A percentile compares a stretch with the other conserved stretches of the same genome.
Evolutionary conservation across 2,329 filamentous ascomycete genomes (phyloP).

Genomic region (Mollisiaceae sp.): DNA sequence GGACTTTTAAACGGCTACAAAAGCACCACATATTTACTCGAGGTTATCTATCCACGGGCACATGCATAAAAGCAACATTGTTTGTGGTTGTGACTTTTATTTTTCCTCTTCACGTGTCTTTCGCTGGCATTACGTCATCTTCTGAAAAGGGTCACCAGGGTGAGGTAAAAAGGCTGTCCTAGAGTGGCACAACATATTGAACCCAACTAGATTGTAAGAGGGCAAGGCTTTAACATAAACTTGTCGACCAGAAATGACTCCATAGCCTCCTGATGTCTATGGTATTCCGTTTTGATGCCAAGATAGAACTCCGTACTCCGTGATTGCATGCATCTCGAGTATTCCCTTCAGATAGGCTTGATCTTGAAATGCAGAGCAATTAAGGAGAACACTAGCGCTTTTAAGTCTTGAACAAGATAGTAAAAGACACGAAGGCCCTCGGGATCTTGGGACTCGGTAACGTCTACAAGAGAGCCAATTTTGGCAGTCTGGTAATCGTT

Average conservation of each 20-base stretch:
- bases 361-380: slow-evolving; percentile 99
- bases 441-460: slow-evolving; percentile 93
- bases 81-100: not conserved
- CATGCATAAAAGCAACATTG: slow-evolving; percentile 4
- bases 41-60: not conserved
- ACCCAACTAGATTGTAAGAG: not conserved
- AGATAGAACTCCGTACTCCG: slow-evolving; percentile 39
- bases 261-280: slow-evolving; percentile 29
- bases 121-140: slow-evolving; percentile 1
- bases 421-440: slow-evolving; percentile 98
- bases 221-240: not conserved
- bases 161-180: not conserved
- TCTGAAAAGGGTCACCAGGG: too few species aligned
- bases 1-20: not conserved
- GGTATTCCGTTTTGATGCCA: slow-evolving; percentile 39
- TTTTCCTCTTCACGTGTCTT: not conserved
- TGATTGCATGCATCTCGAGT: slow-evolving; percentile 13
- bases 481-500: slow-evolving; percentile 77
- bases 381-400: slow-evolving; percentile 93
- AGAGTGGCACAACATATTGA: not conserved
- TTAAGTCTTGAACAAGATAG: slow-evolving; percentile 96
- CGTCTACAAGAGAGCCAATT: slow-evolving; percentile 95
- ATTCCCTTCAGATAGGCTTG: slow-evolving; percentile 65
- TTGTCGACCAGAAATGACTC: slow-evolving; percentile 9
- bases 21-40: not conserved